Base-by-base conservation (phyloP, 352 stramenopile genomes). In the Globisporangium orthogonon region DNA sequence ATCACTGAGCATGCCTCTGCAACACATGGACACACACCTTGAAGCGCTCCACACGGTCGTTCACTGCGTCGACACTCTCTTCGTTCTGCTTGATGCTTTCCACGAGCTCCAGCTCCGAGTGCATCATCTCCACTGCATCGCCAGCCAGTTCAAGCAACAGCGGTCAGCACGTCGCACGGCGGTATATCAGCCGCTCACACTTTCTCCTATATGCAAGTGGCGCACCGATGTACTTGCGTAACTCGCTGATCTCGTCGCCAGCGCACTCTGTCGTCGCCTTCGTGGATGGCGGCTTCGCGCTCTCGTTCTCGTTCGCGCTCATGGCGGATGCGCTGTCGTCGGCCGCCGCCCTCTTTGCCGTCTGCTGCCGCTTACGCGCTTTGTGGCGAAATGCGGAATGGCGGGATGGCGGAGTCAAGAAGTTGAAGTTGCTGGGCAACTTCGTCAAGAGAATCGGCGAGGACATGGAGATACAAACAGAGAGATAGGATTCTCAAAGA, bases 101-200 rank as follows among this genome's bases (percentile, higher is more conserved):
- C 44, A 92, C 68, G 14, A 87, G 44, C 52, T 86, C 78, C 72
- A 87, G 78, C 60, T 92, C 82, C 1, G 70, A 71, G 14, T 86
- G 79, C 82, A 92, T 90, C 79, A 92, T 83, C 18, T 82, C 78
- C 54, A 90, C 82, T 92, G 35, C 28, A 17, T 30, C 47, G 35
- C 31, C 11, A 37, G 35, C 41, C 47, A 56, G 35, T 17, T n/a
- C 23, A 29, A 2, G 17, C 6, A n/a, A 23, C 23, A 23, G 23
- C 23, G 23, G 41, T 18, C 45, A 57, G 39, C n/a, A 2, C n/a
- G n/a, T 30, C 5, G 23, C 23, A 30, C 31, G 4, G 31, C 31
- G 4, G 11, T 35, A 33, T 28, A 11, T 35, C 11, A 46, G 4
- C 9, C 35, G 9, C 4, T 28, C n/a, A 7, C 31, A 13, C 0